phyloP scores from a whole-genome alignment of 495 filamentous ascomycete genomes.

The Aspergillus bertholletiae region DNA sequence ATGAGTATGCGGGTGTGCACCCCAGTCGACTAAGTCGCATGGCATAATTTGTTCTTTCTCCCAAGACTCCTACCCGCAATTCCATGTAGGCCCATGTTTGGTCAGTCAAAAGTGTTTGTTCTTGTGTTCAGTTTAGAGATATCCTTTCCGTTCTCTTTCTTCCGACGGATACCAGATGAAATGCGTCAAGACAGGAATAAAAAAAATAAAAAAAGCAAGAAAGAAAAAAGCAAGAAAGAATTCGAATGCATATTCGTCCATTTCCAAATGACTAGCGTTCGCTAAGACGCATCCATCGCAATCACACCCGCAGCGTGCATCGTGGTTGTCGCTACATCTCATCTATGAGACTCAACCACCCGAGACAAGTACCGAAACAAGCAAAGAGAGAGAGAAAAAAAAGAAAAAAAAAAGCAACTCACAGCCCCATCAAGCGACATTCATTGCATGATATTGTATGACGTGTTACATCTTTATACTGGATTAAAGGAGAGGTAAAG shows the following conservation, averaged over 20 bases:
- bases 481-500: conserved; percentile 16
- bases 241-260: background rate
- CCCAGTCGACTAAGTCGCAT: conserved; percentile 56
- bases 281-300: background rate
- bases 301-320: background rate
- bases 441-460: conserved; percentile 23
- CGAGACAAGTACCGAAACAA: background rate
- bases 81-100: background rate
- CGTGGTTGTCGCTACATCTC: background rate
- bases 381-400: background rate
- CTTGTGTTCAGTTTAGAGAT: conserved; percentile 9
- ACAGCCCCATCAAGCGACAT: conserved; percentile 10
- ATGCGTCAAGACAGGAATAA: conserved; percentile 2
- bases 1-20: conserved; percentile 49
- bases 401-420: background rate
- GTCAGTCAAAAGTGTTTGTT: background rate
- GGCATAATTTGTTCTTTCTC: conserved; percentile 12
- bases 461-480: conserved; percentile 29
- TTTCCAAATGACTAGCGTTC: conserved; percentile 1
- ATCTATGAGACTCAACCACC: background rate
- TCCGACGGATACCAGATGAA: background rate
- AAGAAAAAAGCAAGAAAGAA: background rate
- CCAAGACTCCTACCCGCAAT: too few species aligned
- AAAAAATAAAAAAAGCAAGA: background rate
- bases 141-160: conserved; percentile 15